Percentiles rank a stretch among this genome's conserved stretches.
These are phyloP conservation scores for Cutaneotrichosporon daszewskae DNA, from an alignment of 1,284 basidiomycete genomes.

Conservation along the genomic window DNA sequence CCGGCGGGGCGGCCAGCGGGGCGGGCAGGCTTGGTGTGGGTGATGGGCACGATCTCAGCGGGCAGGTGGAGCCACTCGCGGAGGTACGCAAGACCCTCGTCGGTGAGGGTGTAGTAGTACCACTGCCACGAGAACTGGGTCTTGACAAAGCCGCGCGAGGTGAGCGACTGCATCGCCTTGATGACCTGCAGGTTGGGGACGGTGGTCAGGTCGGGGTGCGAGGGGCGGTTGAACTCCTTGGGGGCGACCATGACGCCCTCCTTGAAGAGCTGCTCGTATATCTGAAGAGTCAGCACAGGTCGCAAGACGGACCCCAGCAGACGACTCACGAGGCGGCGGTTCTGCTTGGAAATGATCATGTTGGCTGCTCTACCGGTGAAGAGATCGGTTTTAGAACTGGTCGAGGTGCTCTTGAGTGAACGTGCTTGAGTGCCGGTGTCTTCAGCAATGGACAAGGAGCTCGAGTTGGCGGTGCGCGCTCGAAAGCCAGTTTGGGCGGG, in stretches of 20 bases:
- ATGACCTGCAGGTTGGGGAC: conserved; percentile 98
- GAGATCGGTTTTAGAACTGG: conserved; percentile 10
- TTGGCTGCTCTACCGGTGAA: conserved; percentile 16
- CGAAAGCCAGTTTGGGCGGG: too few relatives aligned
- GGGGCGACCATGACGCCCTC: conserved; percentile 99
- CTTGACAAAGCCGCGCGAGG: conserved; percentile 92
- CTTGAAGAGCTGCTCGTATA: conserved; percentile 99
- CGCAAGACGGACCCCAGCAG: neutral
- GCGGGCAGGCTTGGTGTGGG: conserved; percentile 87
- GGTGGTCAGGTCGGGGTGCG: conserved; percentile 89
- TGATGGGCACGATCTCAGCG: conserved; percentile 85
- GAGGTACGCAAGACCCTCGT: conserved; percentile 91
- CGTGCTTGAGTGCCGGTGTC: conserved; percentile 24
- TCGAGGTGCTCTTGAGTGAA: conserved; percentile 15
- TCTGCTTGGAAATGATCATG: conserved; percentile 46
- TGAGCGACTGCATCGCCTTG: conserved; percentile 98
- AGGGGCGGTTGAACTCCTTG: conserved; percentile 96
- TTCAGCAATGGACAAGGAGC: neutral
- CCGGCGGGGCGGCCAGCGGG: conserved; percentile 62
- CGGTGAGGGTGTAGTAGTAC: conserved; percentile 91
- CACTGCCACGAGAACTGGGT: conserved; percentile 96
- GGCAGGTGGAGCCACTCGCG: conserved; percentile 92
- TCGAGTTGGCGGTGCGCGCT: too few relatives aligned
- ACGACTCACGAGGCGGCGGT: conserved; percentile 43
- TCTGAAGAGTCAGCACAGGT: conserved; percentile 42